phyloP scores from a whole-genome alignment of 495 filamentous ascomycete species.

The Xylaria nigripes region DNA sequence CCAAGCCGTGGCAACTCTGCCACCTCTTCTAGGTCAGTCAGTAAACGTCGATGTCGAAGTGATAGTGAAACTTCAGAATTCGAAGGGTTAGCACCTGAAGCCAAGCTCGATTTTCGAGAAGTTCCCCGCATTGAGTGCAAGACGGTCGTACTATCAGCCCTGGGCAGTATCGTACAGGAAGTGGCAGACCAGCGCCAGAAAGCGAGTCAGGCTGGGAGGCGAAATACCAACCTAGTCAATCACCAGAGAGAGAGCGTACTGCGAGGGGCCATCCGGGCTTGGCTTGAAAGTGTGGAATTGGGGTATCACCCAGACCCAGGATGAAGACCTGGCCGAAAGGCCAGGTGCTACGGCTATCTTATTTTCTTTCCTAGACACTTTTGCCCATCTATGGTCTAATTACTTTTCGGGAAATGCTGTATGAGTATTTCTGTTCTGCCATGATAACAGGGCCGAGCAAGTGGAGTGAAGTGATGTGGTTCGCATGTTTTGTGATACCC shows the following conservation, averaged over 20 bases:
- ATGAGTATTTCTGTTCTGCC: constrained; percentile 12
- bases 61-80: constrained; percentile 27
- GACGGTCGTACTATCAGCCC: constrained; percentile 37
- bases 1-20: constrained; percentile 34
- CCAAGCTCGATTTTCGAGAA: constrained; percentile 24
- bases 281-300: constrained; percentile 37
- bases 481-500: constrained; percentile 19
- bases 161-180: constrained; percentile 41
- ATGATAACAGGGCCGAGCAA: constrained; percentile 10
- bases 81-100: constrained; percentile 10
- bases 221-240: constrained; percentile 6
- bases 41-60: constrained; percentile 34
- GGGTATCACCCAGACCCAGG: not conserved
- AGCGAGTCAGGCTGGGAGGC: constrained; percentile 15
- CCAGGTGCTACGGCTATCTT: not conserved
- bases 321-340: not conserved
- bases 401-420: constrained; percentile 5
- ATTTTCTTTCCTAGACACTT: not conserved
- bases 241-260: constrained; percentile 33
- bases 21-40: constrained; percentile 35
- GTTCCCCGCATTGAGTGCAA: constrained; percentile 42
- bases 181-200: constrained; percentile 31
- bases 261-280: constrained; percentile 33
- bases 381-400: not conserved
- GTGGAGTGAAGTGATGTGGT: constrained; percentile 15